A percentile compares a stretch with the other conserved stretches of the same genome.
These are phyloP conservation scores for Penicillium steckii DNA, from an alignment of 495 filamentous ascomycete genomes.

Conservation along the genomic window DNA sequence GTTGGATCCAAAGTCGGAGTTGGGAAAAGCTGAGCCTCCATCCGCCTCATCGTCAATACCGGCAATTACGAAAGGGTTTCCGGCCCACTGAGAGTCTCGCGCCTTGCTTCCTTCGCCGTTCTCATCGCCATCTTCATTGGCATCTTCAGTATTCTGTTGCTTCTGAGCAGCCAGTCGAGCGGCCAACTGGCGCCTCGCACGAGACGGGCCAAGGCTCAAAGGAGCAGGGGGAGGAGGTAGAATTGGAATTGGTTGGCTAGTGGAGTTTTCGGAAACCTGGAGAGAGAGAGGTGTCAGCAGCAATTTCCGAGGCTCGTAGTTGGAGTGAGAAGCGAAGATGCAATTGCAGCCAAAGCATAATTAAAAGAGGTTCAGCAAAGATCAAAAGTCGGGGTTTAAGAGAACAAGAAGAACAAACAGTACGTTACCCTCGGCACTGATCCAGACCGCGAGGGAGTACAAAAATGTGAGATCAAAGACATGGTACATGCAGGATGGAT, in stretches of 20 bases:
- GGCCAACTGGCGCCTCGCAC: slow-evolving; percentile 83
- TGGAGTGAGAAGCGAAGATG: not conserved
- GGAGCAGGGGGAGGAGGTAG: slow-evolving; percentile 48
- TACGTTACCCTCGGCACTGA: not conserved
- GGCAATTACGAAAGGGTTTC: slow-evolving; percentile 45
- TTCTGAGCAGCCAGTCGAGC: slow-evolving; percentile 78
- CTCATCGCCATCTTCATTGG: slow-evolving; percentile 18
- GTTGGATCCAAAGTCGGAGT: slow-evolving; percentile 34
- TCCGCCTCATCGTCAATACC: slow-evolving; percentile 47
- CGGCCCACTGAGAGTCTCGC: slow-evolving; percentile 35
- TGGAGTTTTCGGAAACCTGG: slow-evolving; percentile 33
- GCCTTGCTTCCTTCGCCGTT: slow-evolving; percentile 15
- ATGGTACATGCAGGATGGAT: slow-evolving; percentile 1
- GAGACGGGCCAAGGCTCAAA: slow-evolving; percentile 75
- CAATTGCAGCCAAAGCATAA: not conserved
- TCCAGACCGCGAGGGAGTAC: not conserved
- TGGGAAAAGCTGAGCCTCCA: slow-evolving; percentile 38
- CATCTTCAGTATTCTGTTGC: slow-evolving; percentile 52
- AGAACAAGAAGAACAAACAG: not conserved
- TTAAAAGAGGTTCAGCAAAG: not conserved
- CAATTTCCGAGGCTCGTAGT: not conserved
- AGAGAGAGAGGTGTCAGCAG: slow-evolving; percentile 15
- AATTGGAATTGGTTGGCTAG: slow-evolving; percentile 47
- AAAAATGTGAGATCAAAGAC: not conserved
- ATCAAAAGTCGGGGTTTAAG: not conserved